A percentile compares a stretch with the other conserved stretches of the same genome.
Evolutionary conservation across 139 green algal species (phyloP).

Genomic region (Helicosporidium sp.): DNA sequence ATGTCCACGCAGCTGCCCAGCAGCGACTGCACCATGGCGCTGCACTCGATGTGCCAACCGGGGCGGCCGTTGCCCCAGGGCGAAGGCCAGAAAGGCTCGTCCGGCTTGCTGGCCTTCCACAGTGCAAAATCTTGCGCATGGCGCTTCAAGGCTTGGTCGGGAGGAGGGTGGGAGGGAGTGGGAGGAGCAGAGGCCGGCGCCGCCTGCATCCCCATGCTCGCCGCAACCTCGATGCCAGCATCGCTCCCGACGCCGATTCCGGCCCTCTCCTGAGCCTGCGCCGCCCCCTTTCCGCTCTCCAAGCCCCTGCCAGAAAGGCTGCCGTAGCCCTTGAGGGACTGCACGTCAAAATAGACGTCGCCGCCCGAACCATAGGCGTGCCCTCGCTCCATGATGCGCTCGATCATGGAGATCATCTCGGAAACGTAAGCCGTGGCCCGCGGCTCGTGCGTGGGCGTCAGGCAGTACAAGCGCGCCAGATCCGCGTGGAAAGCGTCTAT

Average conservation of each 20-base stretch:
- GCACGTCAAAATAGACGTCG: conserved; percentile 89
- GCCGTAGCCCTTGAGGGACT: conserved; percentile 63
- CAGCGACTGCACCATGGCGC: conserved; percentile 63
- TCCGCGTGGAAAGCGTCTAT: conserved; percentile 82
- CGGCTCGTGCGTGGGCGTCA: conserved; percentile 68
- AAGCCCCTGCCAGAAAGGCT: conserved; percentile 61
- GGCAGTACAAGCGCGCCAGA: conserved; percentile 65
- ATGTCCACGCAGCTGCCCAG: conserved; percentile 74
- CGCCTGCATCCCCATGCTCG: no score
- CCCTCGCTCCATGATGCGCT: conserved; percentile 52
- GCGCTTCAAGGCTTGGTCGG: conserved; percentile 36
- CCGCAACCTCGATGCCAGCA: no score
- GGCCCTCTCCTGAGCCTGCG: no score
- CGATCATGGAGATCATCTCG: conserved; percentile 73
- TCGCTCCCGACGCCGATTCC: no score
- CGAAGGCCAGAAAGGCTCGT: conserved; percentile 73
- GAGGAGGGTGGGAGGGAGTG: not conserved
- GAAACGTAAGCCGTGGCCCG: conserved; percentile 68
- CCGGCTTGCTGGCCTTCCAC: conserved; percentile 85
- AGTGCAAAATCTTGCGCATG: conserved; percentile 84
- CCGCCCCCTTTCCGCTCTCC: no score
- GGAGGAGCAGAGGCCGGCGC: not conserved
- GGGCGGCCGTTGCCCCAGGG: conserved; percentile 82
- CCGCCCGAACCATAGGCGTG: conserved; percentile 65
- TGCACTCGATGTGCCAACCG: conserved; percentile 92